phyloP scores from a whole-genome alignment of 345 rosid species.

The Lepidium didymum region DNA sequence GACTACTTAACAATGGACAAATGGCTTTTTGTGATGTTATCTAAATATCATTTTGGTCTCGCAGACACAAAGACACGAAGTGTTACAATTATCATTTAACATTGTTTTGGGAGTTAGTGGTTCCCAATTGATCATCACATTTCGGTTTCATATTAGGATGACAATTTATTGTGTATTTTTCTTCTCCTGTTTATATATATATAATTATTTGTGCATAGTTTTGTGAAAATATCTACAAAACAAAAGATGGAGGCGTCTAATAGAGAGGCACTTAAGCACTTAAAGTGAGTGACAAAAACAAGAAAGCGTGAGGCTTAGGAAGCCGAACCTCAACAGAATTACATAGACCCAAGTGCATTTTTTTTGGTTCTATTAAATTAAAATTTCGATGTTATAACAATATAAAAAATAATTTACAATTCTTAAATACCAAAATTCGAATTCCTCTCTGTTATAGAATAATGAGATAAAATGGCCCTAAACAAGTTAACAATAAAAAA shows the following conservation, averaged over 20 bases:
- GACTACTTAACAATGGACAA: constrained; percentile 3
- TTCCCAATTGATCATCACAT: neutral
- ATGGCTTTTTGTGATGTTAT: constrained; percentile 12
- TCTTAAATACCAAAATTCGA: no score
- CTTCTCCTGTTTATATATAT: no score
- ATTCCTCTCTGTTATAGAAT: no score
- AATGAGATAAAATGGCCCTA: no score
- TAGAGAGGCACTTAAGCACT: neutral
- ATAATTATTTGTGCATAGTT: neutral
- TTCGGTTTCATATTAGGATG: constrained; percentile 9
- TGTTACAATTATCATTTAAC: constrained; percentile 2
- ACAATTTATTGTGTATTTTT: neutral
- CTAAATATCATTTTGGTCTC: constrained; percentile 21
- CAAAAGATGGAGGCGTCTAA: neutral
- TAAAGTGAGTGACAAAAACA: neutral
- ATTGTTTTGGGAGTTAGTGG: constrained; percentile 3
- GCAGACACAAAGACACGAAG: constrained; percentile 8
- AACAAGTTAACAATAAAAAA: no score
- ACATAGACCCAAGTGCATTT: neutral
- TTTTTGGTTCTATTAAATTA: no score
- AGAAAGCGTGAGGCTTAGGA: constrained; percentile 8
- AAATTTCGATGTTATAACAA: no score
- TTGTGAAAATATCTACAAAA: neutral
- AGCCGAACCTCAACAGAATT: constrained; percentile 7
- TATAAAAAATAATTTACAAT: no score